phyloP scores from a whole-genome alignment of 2,329 filamentous ascomycete species.

The Lachnellula suecica region DNA sequence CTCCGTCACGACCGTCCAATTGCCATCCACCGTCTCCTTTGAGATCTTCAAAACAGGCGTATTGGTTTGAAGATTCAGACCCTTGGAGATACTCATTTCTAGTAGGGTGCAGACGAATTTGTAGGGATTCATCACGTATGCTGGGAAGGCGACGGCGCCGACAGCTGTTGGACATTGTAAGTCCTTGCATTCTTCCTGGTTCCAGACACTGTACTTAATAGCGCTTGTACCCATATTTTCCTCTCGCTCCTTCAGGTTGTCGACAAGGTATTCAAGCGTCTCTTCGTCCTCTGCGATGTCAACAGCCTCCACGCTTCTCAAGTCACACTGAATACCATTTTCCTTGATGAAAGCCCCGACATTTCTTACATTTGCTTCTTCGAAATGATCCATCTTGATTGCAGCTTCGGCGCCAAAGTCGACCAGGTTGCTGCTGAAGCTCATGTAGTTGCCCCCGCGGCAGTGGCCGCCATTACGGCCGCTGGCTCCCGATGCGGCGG shows the following conservation, averaged over 20 bases:
- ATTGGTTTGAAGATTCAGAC: slow-evolving; percentile 26
- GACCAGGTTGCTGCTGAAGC: slow-evolving; percentile 19
- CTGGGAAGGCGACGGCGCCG: slow-evolving; percentile 26
- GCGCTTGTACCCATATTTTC: slow-evolving; percentile 34
- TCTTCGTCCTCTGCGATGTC: slow-evolving; percentile 36
- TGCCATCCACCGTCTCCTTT: slow-evolving; percentile 18
- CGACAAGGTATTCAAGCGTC: slow-evolving; percentile 22
- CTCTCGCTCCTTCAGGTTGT: slow-evolving; percentile 37
- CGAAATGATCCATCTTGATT: slow-evolving; percentile 11
- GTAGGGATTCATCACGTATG: slow-evolving; percentile 38
- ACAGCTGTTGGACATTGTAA: slow-evolving; percentile 8
- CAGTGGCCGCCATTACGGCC: slow-evolving; percentile 42
- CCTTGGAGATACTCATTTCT: slow-evolving; percentile 21
- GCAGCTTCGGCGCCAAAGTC: slow-evolving; percentile 13
- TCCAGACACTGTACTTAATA: slow-evolving; percentile 44
- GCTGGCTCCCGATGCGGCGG: slow-evolving; percentile 26
- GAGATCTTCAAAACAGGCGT: slow-evolving; percentile 22
- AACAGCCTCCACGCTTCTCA: slow-evolving; percentile 28
- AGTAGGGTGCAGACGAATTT: slow-evolving; percentile 21
- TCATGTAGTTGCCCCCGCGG: slow-evolving; percentile 22
- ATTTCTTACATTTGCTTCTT: slow-evolving; percentile 44
- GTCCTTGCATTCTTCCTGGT: slow-evolving; percentile 37
- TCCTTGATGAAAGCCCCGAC: slow-evolving; percentile 51
- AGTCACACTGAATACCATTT: slow-evolving; percentile 50
- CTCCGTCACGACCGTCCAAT: slow-evolving; percentile 39